Base-by-base conservation (phyloP, 2,329 filamentous ascomycete genomes). In the Ophiostoma quercus region DNA sequence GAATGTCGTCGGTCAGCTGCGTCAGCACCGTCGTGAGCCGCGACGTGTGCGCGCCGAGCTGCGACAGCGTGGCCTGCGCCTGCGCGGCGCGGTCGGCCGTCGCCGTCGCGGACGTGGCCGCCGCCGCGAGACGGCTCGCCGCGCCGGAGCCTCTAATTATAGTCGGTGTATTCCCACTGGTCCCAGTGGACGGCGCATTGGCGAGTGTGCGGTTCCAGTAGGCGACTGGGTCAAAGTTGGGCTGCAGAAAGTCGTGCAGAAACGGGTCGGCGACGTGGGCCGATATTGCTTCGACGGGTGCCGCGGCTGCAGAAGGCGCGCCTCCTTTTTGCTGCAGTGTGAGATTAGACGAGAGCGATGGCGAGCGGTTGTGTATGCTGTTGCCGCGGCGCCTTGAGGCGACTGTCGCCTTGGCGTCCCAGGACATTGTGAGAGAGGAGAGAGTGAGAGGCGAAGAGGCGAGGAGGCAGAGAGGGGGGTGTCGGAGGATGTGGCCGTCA, bases 1-100 rank as follows among this genome's bases (percentile, higher is more conserved):
- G 80, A 73, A 99, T 98, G 74, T 98, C 95, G 78, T 99, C 94
- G 12, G 95, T 97, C 71, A 98, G 83, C 76, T 94, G 90, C 41
- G 93, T 97, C 71, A 99, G 84, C 65, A 89, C 91, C 69, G 85
- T 88, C 16, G 93, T 92, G 8, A 97, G 82, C 65, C 93, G 87
- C 22, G 92, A 90, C 1, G 93, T 96, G 77, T 97, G 92, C 9
- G 92, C 90, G 76, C 92, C 96, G 76, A 98, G 87, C 76, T 94
- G 91, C 1, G 93, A 92, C 66, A 97, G 84, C n/a, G 96, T 84
- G 3, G 88, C 84, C 79, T 97, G 94, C 0, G 94, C 90, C 76
- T 93, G 91, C 0, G 88, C 84, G 1, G 92, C 93, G 68, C 97
- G 83, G 73, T 78, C 67, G 78, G 74, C 74, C 51, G 57, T 73